Base-by-base conservation (phyloP, 1,139 yeast species). In the Blastobotrys illinoisensis region DNA sequence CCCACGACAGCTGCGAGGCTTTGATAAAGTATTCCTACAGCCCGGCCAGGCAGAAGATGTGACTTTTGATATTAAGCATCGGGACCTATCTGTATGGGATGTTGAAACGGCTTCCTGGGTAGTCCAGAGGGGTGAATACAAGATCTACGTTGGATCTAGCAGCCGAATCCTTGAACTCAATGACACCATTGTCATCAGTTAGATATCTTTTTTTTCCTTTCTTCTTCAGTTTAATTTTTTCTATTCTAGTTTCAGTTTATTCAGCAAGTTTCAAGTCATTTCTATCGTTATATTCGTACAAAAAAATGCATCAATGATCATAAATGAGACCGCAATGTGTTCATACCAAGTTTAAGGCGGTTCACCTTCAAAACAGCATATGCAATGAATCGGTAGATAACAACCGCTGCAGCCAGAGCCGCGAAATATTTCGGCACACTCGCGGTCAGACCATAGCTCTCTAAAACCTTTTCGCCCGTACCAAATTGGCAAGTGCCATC, bases 1-100 rank as follows among this genome's bases (percentile, higher is more conserved):
- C 11, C 78, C 79, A 2, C 74, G 76, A 59, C 76, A 78, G 44
- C 74, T 83, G 58, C 74, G 86, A 60, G 88, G 87, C 0, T 80
- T 82, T 63, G 85, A 81, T 51, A 83, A 83, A 67, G 78, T 80
- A 0, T 74, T 71, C 53, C 64, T 81, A 46, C 74, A 71, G n/a
- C 73, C 80, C 11, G 82, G 80, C 0, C 71, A 71, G 48, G 49
- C 73, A 72, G 18, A 21, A n/a, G 65, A 65, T 18, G 72, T 80
- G n/a, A 65, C 64, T 26, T 83, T 83, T 63, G 75, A 76, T 50
- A 69, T 83, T 21, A 67, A 74, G 57, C 77, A 80, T 60, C 74
- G 85, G 57, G 88, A 83, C 65, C 69, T 83, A 62, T 75, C 83
- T 57, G 71, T 78, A 28, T 83, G 87, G 87, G 86, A 82, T 65